These are phyloP conservation scores for Kwoniella bestiolae DNA, from an alignment of 768 basidiomycete species.

Conservation along the genomic window DNA sequence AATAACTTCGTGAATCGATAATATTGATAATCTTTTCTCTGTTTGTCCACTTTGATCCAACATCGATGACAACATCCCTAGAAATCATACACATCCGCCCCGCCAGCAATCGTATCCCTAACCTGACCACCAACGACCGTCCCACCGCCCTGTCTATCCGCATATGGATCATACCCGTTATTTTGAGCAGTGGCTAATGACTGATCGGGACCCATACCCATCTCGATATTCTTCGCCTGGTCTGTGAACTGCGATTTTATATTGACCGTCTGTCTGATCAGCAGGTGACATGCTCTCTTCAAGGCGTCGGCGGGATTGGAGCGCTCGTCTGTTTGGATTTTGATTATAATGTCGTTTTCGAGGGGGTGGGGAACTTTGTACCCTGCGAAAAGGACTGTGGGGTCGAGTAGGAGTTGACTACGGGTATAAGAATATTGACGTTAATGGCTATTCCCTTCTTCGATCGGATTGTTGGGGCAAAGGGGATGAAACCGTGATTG, in stretches of 20 bases:
- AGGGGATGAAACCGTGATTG: too few species aligned
- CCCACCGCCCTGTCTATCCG: slow-evolving; percentile 16
- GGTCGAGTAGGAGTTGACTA: slow-evolving; percentile 80
- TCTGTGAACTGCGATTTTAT: slow-evolving; percentile 57
- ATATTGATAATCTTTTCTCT: not conserved
- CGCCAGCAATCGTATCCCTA: slow-evolving; percentile 3
- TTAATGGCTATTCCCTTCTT: too few species aligned
- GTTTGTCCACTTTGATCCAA: slow-evolving; percentile 8
- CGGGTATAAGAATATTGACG: too few species aligned
- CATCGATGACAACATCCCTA: too few species aligned
- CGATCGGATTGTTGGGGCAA: too few species aligned
- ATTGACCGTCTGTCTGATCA: slow-evolving; percentile 68
- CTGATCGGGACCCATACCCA: slow-evolving; percentile 51
- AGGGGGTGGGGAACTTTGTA: slow-evolving; percentile 98
- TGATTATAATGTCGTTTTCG: slow-evolving; percentile 90
- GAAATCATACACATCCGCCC: slow-evolving; percentile 51
- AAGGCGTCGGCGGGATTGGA: slow-evolving; percentile 80
- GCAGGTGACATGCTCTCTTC: slow-evolving; percentile 78
- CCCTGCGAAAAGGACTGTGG: slow-evolving; percentile 89
- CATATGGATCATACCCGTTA: slow-evolving; percentile 46
- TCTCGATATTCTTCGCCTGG: slow-evolving; percentile 56
- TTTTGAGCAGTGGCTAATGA: slow-evolving; percentile 11
- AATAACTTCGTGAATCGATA: not conserved
- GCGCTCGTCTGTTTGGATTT: slow-evolving; percentile 91
- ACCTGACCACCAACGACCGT: slow-evolving; percentile 22